Conservation (phyloP, 495 filamentous ascomycete genomes). For the Xylona heveae region DNA sequence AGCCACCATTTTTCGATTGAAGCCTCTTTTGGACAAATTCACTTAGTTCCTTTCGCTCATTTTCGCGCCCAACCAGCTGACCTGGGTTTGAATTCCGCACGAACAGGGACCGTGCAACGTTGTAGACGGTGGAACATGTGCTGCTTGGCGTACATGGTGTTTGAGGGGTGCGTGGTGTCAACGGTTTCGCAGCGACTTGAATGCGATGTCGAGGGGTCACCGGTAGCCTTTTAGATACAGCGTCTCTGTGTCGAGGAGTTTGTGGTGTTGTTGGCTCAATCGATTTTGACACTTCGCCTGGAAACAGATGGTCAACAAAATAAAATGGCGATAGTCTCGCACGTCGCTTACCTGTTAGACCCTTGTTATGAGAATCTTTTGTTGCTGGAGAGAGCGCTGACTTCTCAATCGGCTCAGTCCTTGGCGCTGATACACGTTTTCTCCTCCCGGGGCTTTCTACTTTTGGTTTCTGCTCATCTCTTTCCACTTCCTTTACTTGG, state of each 20-base stretch:
- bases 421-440: not conserved
- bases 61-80: conserved; percentile 61
- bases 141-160: conserved; percentile 42
- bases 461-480: conserved; percentile 13
- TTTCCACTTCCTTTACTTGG: conserved; percentile 16
- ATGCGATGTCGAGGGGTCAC: conserved; percentile 52
- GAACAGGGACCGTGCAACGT: conserved; percentile 71
- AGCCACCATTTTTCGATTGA: conserved; percentile 42
- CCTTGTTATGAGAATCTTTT: conserved; percentile 10
- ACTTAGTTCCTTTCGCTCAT: conserved; percentile 49
- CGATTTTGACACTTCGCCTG: conserved; percentile 9
- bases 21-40: conserved; percentile 46
- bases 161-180: conserved; percentile 46
- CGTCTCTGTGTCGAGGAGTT: conserved; percentile 46
- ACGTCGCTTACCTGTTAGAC: conserved; percentile 8
- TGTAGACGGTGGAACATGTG: conserved; percentile 49
- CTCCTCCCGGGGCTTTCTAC: conserved; percentile 1
- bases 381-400: conserved; percentile 13
- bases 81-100: conserved; percentile 53
- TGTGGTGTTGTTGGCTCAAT: conserved; percentile 24
- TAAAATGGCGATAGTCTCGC: conserved; percentile 1
- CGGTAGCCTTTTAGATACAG: conserved; percentile 35
- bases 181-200: conserved; percentile 32
- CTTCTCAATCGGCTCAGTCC: conserved; percentile 6
- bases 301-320: not conserved